A percentile compares a stretch with the other conserved stretches of the same genome.
These are phyloP conservation scores for Didymella keratinophila DNA, from an alignment of 2,329 filamentous ascomycete species.

Conservation along the genomic window DNA sequence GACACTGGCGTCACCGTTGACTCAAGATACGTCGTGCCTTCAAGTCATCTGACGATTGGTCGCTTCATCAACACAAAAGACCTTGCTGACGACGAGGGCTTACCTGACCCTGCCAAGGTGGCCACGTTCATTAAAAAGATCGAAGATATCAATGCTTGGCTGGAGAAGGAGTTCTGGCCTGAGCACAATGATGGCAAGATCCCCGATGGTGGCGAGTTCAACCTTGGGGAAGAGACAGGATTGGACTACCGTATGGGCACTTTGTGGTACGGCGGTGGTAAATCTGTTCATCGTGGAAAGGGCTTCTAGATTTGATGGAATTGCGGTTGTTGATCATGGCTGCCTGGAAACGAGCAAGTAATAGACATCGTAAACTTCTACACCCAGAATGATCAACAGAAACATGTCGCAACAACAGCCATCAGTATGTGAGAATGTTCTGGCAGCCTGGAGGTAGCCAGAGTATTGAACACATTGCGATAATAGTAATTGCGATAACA, in stretches of 20 bases:
- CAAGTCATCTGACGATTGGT: constrained; percentile 86
- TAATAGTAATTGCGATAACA: no score
- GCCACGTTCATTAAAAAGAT: constrained; percentile 72
- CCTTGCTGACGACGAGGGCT: constrained; percentile 52
- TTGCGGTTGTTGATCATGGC: not conserved
- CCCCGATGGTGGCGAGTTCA: constrained; percentile 73
- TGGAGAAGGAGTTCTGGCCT: constrained; percentile 76
- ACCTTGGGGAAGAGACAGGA: constrained; percentile 85
- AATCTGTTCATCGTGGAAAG: constrained; percentile 66
- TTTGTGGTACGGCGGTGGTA: constrained; percentile 79
- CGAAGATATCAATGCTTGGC: constrained; percentile 78
- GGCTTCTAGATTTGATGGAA: constrained; percentile 50
- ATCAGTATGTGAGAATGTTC: not conserved
- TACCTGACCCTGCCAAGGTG: constrained; percentile 63
- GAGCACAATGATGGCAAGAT: constrained; percentile 51
- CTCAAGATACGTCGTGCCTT: constrained; percentile 86
- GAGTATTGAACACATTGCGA: no score
- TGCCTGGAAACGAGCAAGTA: not conserved
- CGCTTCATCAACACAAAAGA: constrained; percentile 77
- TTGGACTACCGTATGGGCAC: constrained; percentile 77
- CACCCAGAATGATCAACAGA: not conserved
- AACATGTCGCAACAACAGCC: not conserved
- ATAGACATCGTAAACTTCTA: not conserved
- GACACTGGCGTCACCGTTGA: constrained; percentile 72
- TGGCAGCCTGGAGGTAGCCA: not conserved